phyloP scores from a whole-genome alignment of 2,329 filamentous ascomycete genomes.

The Trichoderma asperellum region DNA sequence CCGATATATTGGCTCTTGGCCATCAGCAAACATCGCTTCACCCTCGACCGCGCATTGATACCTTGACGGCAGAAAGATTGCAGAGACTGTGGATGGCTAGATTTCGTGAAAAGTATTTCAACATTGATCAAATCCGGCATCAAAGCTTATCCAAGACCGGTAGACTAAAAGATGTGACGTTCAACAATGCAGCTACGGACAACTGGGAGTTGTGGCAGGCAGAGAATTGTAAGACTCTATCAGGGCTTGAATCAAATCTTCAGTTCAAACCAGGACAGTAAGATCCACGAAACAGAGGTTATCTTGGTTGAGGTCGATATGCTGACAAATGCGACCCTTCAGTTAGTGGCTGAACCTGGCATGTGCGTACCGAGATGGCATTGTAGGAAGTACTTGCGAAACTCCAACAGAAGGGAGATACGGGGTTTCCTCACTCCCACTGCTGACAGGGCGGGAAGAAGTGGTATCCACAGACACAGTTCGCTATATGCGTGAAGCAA shows the following conservation, averaged over 20 bases:
- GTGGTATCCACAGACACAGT: slow-evolving; percentile 40
- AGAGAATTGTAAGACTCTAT: slow-evolving; percentile 40
- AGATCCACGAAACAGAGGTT: slow-evolving; percentile 33
- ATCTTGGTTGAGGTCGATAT: neutral
- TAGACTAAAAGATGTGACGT: slow-evolving; percentile 47
- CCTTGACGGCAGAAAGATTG: slow-evolving; percentile 45
- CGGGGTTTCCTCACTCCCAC: slow-evolving; percentile 52
- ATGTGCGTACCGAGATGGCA: slow-evolving; percentile 60
- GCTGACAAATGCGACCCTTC: neutral
- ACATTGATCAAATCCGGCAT: slow-evolving; percentile 51
- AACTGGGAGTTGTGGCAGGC: slow-evolving; percentile 45
- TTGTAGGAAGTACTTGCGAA: slow-evolving; percentile 51
- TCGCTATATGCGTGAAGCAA: slow-evolving; percentile 52
- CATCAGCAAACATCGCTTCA: slow-evolving; percentile 37
- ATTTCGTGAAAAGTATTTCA: slow-evolving; percentile 51
- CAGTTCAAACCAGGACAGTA: slow-evolving; percentile 55
- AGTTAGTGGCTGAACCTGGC: slow-evolving; percentile 64
- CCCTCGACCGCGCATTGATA: slow-evolving; percentile 41
- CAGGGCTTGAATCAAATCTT: slow-evolving; percentile 47
- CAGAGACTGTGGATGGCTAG: slow-evolving; percentile 50
- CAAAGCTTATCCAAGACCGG: slow-evolving; percentile 43
- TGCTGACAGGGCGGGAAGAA: slow-evolving; percentile 57
- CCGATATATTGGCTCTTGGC: slow-evolving; percentile 44
- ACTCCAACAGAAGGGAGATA: slow-evolving; percentile 52
- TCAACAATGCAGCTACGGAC: slow-evolving; percentile 41